Evolutionary conservation across 192 early-diverging fungal genomes (phyloP).

Genomic region (Chytriomyces hyalinus): DNA sequence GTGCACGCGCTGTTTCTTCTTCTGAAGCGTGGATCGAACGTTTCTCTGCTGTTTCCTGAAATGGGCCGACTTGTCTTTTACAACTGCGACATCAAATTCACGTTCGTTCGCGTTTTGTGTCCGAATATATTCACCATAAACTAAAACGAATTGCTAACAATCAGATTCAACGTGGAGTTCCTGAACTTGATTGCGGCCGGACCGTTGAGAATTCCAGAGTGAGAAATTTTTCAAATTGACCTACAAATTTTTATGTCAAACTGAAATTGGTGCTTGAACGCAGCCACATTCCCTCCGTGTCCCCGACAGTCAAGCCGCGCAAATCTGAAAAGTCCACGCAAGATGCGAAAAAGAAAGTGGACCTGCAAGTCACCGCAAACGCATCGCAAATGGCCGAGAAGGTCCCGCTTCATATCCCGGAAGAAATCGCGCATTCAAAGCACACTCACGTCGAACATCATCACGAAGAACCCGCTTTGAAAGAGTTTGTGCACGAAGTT

Average conservation of each 20-base stretch:
- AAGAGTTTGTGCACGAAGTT: background rate
- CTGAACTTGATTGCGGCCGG: constrained; percentile 16
- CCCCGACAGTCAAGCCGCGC: too few relatives aligned
- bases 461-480: background rate
- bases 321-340: background rate
- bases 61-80: constrained; percentile 50
- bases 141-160: background rate
- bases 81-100: constrained; percentile 44
- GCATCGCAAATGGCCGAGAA: background rate
- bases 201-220: constrained; percentile 5
- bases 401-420: background rate
- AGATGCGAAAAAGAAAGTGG: background rate
- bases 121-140: background rate
- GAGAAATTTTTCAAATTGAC: background rate
- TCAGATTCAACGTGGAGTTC: constrained; percentile 19
- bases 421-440: background rate
- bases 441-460: background rate
- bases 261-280: too few relatives aligned
- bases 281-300: too few relatives aligned
- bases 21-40: constrained; percentile 39
- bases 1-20: constrained; percentile 48
- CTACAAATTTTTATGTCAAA: too few relatives aligned
- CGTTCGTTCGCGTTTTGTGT: constrained; percentile 9
- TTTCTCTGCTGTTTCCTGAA: constrained; percentile 37
- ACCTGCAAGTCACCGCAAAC: background rate